These are phyloP conservation scores for Diaporthe sp. DNA, from an alignment of 2,329 filamentous ascomycete species.

Conservation along the genomic window DNA sequence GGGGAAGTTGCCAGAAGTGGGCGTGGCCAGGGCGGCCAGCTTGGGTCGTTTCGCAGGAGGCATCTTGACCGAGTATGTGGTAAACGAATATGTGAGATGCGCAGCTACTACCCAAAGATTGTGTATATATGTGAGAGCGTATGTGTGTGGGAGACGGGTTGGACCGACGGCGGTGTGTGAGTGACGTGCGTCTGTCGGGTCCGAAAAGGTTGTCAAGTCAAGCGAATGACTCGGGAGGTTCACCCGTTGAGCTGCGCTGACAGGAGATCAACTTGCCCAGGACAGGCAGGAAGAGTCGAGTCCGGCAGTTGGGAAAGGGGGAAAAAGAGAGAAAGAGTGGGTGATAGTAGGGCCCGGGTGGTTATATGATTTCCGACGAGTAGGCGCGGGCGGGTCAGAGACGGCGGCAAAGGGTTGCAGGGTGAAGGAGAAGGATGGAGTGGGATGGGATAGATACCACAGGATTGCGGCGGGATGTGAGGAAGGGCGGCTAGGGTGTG, in stretches of 20 bases:
- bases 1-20: constrained; percentile 72
- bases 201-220: constrained; percentile 53
- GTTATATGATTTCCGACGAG: constrained; percentile 49
- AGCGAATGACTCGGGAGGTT: constrained; percentile 59
- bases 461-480: constrained; percentile 28
- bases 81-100: constrained; percentile 39
- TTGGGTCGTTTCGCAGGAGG: constrained; percentile 67
- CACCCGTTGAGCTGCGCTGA: constrained; percentile 54
- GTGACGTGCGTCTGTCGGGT: constrained; percentile 42
- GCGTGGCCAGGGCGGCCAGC: constrained; percentile 74
- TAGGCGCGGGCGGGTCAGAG: constrained; percentile 42
- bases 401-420: constrained; percentile 43
- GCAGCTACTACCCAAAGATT: constrained; percentile 21
- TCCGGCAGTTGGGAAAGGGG: constrained; percentile 53
- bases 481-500: constrained; percentile 39
- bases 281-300: constrained; percentile 48
- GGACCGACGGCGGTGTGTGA: constrained; percentile 38
- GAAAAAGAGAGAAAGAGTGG: constrained; percentile 45
- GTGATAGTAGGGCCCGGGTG: constrained; percentile 47
- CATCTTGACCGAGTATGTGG: constrained; percentile 56
- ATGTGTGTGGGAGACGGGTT: constrained; percentile 37
- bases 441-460: constrained; percentile 33
- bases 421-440: constrained; percentile 12
- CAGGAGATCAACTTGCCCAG: constrained; percentile 53
- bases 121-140: background rate